phyloP scores from a whole-genome alignment of 2,329 filamentous ascomycete species.

The Botryosphaeria dothidea region DNA sequence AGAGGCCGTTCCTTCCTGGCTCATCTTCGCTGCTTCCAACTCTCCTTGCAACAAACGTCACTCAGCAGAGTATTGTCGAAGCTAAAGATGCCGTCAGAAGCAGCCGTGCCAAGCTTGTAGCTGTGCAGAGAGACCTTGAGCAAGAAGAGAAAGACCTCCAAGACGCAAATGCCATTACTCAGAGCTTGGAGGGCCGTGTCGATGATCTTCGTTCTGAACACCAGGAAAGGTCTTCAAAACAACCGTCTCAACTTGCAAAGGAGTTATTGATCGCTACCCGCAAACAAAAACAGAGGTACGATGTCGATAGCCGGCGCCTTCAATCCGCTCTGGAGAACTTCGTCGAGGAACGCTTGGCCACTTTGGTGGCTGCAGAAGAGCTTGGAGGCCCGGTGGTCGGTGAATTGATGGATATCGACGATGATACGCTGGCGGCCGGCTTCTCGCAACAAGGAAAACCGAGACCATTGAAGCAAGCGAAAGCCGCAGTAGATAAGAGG shows the following conservation, averaged over 20 bases:
- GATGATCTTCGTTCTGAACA: constrained; percentile 59
- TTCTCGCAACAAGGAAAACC: constrained; percentile 54
- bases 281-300: constrained; percentile 60
- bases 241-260: constrained; percentile 61
- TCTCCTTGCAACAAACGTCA: constrained; percentile 69
- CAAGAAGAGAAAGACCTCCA: constrained; percentile 48
- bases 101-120: constrained; percentile 42
- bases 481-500: constrained; percentile 32
- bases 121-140: constrained; percentile 42
- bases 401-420: constrained; percentile 65
- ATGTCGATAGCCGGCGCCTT: constrained; percentile 61
- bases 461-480: constrained; percentile 40
- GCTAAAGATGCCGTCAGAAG: constrained; percentile 60
- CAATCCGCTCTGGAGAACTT: constrained; percentile 68
- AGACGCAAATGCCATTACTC: constrained; percentile 49
- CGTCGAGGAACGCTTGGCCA: constrained; percentile 68
- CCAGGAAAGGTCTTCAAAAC: constrained; percentile 58
- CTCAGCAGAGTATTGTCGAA: constrained; percentile 64
- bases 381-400: constrained; percentile 81
- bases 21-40: constrained; percentile 67
- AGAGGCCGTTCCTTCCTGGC: constrained; percentile 66
- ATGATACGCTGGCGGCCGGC: constrained; percentile 55
- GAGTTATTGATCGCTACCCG: constrained; percentile 64
- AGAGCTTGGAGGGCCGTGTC: constrained; percentile 59
- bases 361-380: constrained; percentile 80